These are phyloP conservation scores for Arachnopeziza araneosa DNA, from an alignment of 2,329 filamentous ascomycete genomes.

Conservation along the genomic window DNA sequence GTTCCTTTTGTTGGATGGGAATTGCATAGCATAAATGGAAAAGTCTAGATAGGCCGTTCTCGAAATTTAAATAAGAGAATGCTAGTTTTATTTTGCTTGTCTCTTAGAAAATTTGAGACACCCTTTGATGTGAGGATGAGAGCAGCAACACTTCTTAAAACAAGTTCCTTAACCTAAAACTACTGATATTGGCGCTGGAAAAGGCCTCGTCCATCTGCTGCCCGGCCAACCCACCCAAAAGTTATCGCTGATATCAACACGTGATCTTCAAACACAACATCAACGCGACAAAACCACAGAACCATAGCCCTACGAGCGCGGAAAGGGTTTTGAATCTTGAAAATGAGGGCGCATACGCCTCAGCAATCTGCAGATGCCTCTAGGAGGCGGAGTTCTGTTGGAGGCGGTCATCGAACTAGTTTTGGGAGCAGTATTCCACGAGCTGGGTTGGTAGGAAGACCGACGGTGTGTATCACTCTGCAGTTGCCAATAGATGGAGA, in stretches of 20 bases:
- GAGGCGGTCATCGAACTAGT: constrained; percentile 22
- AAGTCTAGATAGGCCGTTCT: background rate
- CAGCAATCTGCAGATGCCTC: constrained; percentile 19
- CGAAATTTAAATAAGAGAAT: background rate
- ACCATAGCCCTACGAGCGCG: constrained; percentile 45
- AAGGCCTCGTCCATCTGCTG: background rate
- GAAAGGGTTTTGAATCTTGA: constrained; percentile 7
- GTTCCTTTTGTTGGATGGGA: background rate
- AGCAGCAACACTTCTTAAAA: background rate
- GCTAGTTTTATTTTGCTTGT: background rate
- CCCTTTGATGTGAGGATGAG: background rate
- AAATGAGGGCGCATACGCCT: constrained; percentile 29
- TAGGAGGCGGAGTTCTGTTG: constrained; percentile 23
- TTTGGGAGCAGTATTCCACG: constrained; percentile 27
- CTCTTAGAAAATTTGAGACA: background rate
- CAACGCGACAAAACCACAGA: background rate
- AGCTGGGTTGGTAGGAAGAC: constrained; percentile 18
- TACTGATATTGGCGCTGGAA: too few species aligned
- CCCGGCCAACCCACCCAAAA: background rate
- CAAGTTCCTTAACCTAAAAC: background rate
- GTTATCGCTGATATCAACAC: background rate
- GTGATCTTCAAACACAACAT: background rate
- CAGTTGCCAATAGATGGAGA: background rate
- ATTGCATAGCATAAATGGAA: background rate
- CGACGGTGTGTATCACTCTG: background rate